These are phyloP conservation scores for Monosporozyma yasuniensis DNA, from an alignment of 805 yeast genomes.

Conservation along the genomic window DNA sequence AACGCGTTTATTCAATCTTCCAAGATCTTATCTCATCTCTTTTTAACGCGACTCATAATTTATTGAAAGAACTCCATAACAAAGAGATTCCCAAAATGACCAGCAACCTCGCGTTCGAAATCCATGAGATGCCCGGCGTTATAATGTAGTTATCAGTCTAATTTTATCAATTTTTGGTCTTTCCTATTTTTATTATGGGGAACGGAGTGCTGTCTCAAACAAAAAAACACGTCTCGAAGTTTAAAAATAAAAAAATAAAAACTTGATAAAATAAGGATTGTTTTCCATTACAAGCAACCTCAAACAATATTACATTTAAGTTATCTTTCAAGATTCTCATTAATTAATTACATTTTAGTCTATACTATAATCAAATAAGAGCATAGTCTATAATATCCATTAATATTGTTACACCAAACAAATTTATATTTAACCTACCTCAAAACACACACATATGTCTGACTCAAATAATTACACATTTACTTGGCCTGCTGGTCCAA, in stretches of 20 bases:
- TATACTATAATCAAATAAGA: neutral
- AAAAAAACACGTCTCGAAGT: neutral
- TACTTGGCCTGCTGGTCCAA: slow-evolving; percentile 43
- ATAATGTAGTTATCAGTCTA: neutral
- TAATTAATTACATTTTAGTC: neutral
- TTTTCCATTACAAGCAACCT: neutral
- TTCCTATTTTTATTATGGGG: neutral
- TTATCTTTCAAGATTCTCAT: neutral
- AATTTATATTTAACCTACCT: too few relatives aligned
- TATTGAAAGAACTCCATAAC: too few relatives aligned
- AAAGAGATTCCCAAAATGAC: too few relatives aligned
- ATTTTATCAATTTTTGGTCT: neutral
- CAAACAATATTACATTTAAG: neutral
- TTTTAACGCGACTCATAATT: neutral
- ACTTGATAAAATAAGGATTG: neutral
- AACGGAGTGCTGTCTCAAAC: neutral
- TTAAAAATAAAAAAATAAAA: neutral
- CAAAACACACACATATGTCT: neutral
- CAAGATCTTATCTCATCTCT: neutral
- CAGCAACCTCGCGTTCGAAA: neutral
- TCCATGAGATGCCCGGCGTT: neutral
- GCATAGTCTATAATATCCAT: neutral
- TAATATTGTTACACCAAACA: too few relatives aligned
- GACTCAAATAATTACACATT: slow-evolving; percentile 14
- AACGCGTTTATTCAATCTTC: neutral